These are phyloP conservation scores for Pythium scleroteichum DNA, from an alignment of 352 stramenopile species.

Conservation along the genomic window DNA sequence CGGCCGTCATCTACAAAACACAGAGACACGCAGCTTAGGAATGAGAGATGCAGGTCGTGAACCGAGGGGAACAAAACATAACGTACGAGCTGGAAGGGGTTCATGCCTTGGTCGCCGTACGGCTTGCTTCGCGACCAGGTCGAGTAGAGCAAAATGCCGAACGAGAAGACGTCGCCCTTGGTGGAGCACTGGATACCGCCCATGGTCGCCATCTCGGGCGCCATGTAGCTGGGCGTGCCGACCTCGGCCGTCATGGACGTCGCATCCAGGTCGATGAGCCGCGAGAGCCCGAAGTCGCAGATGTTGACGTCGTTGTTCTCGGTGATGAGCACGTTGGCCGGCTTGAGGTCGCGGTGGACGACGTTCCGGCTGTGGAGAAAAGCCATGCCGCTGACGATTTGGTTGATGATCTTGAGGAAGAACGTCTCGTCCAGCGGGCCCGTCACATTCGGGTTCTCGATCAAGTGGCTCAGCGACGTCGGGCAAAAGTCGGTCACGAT, in stretches of 20 bases:
- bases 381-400: slow-evolving; percentile 89
- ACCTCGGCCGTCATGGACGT: slow-evolving; percentile 89
- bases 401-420: slow-evolving; percentile 87
- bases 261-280: slow-evolving; percentile 82
- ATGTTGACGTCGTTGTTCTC: slow-evolving; percentile 92
- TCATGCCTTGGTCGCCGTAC: slow-evolving; percentile 90
- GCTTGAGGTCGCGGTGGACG: slow-evolving; percentile 91
- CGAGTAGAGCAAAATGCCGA: slow-evolving; percentile 85
- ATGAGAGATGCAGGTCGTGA: background rate
- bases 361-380: slow-evolving; percentile 90
- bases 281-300: slow-evolving; percentile 93
- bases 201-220: slow-evolving; percentile 90
- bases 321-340: slow-evolving; percentile 93
- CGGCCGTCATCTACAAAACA: slow-evolving; percentile 66
- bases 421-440: slow-evolving; percentile 65
- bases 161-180: slow-evolving; percentile 88
- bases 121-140: slow-evolving; percentile 88
- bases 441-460: slow-evolving; percentile 74
- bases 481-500: slow-evolving; percentile 91
- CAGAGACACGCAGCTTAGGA: background rate
- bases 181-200: slow-evolving; percentile 85
- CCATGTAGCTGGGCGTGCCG: slow-evolving; percentile 89
- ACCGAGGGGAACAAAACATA: slow-evolving; percentile 5
- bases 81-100: slow-evolving; percentile 85
- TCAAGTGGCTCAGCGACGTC: slow-evolving; percentile 76